Conservation (phyloP, 2,329 filamentous ascomycete species). For the Dichotomopilus funicola region DNA sequence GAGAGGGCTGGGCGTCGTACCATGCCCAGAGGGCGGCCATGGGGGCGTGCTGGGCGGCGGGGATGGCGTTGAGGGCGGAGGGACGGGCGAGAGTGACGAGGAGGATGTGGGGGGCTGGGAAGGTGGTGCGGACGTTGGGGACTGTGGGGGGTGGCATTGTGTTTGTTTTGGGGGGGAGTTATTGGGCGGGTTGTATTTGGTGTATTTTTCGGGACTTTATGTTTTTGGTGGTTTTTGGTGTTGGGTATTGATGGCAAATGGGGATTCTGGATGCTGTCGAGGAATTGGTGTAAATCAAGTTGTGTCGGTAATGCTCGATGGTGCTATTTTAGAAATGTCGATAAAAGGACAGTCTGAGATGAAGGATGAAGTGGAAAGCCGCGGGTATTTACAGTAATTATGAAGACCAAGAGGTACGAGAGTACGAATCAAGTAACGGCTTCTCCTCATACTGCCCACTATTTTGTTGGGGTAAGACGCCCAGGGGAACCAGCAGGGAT, state of each 20-base stretch:
- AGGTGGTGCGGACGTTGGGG: constrained; percentile 31
- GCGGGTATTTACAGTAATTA: background rate
- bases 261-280: too few species aligned
- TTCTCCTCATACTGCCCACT: background rate
- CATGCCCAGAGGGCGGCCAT: constrained; percentile 44
- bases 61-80: constrained; percentile 51
- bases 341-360: too few species aligned
- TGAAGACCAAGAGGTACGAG: background rate
- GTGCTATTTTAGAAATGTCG: too few species aligned
- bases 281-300: too few species aligned
- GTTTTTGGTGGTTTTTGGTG: too few species aligned
- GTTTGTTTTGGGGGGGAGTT: background rate
- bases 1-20: constrained; percentile 55
- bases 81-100: constrained; percentile 56
- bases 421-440: background rate
- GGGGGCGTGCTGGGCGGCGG: constrained; percentile 40
- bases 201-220: too few species aligned
- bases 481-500: background rate
- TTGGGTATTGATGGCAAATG: too few species aligned
- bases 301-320: too few species aligned
- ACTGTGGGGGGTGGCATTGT: constrained; percentile 11
- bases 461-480: constrained; percentile 2
- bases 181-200: constrained; percentile 1
- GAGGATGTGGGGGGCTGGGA: constrained; percentile 48
- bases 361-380: too few species aligned